Conservation (phyloP, 257 asterid genomes). For the Capsicum rhomboideum region DNA sequence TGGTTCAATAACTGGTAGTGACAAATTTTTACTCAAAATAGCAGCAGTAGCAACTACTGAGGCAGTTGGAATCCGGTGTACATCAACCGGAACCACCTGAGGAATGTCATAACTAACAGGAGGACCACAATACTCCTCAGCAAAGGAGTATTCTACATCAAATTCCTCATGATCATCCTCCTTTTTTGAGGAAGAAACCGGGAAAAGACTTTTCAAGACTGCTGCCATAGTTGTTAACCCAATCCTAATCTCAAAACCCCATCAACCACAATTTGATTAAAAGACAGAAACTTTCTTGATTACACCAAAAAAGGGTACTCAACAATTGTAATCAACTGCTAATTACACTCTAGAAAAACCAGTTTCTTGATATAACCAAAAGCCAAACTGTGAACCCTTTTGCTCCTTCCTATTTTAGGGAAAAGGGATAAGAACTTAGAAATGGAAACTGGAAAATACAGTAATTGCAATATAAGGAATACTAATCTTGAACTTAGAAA, state of each 20-base stretch:
- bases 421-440: neutral
- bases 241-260: conserved; percentile 5
- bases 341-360: neutral
- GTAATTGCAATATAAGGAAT: neutral
- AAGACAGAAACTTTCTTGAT: neutral
- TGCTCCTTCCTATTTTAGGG: neutral
- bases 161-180: conserved; percentile 19
- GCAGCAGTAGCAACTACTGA: conserved; percentile 34
- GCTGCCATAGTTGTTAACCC: conserved; percentile 17
- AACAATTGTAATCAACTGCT: neutral
- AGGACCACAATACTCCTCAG: conserved; percentile 81
- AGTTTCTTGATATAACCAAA: neutral
- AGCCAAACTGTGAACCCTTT: no score
- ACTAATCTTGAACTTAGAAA: neutral
- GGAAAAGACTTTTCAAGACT: conserved; percentile 16
- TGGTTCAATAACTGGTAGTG: conserved; percentile 78
- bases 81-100: conserved; percentile 60
- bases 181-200: conserved; percentile 17
- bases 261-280: neutral
- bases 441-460: neutral
- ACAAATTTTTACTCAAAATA: conserved; percentile 15
- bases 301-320: neutral
- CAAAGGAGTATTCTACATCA: conserved; percentile 71
- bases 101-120: conserved; percentile 68
- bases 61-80: conserved; percentile 74